A percentile compares a stretch with the other conserved stretches of the same genome.
Evolutionary conservation across 805 yeast species (phyloP).

Genomic region (Cyberlindnera saturnus): DNA sequence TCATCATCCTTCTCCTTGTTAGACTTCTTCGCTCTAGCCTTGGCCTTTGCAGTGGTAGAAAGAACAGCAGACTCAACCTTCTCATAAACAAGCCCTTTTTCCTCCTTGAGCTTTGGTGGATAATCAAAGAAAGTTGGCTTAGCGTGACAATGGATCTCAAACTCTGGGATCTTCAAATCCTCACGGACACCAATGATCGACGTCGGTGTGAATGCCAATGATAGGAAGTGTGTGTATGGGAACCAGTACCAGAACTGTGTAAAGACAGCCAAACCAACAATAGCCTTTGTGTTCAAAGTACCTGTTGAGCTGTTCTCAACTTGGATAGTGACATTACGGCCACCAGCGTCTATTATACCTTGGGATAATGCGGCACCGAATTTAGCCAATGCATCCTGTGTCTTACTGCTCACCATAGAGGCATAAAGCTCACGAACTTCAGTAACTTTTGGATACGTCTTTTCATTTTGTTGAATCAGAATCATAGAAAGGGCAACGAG

Average conservation of each 20-base stretch:
- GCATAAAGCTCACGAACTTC: slow-evolving; percentile 70
- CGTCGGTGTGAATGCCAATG: slow-evolving; percentile 89
- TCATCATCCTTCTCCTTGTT: slow-evolving; percentile 47
- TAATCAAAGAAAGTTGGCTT: slow-evolving; percentile 77
- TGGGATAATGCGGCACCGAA: slow-evolving; percentile 97
- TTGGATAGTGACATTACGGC: slow-evolving; percentile 92
- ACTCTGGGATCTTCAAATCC: slow-evolving; percentile 82
- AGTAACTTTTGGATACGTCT: slow-evolving; percentile 71
- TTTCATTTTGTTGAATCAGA: slow-evolving; percentile 82
- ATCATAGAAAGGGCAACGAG: slow-evolving; percentile 89
- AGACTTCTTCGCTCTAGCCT: slow-evolving; percentile 77
- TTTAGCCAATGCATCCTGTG: slow-evolving; percentile 94
- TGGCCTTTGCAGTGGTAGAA: slow-evolving; percentile 91
- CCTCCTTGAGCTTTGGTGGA: slow-evolving; percentile 82
- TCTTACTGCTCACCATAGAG: slow-evolving; percentile 75
- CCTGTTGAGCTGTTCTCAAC: slow-evolving; percentile 85
- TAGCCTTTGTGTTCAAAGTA: slow-evolving; percentile 82
- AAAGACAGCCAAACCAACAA: slow-evolving; percentile 87
- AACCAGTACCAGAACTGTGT: slow-evolving; percentile 98
- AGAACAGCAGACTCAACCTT: slow-evolving; percentile 89
- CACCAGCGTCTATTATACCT: slow-evolving; percentile 98
- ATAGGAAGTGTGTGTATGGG: slow-evolving; percentile 90
- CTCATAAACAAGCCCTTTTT: slow-evolving; percentile 76
- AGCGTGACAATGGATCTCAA: slow-evolving; percentile 74
- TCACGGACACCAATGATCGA: slow-evolving; percentile 80